phyloP scores from a whole-genome alignment of 352 stramenopile species.

The Globisporangium mamillatum region DNA sequence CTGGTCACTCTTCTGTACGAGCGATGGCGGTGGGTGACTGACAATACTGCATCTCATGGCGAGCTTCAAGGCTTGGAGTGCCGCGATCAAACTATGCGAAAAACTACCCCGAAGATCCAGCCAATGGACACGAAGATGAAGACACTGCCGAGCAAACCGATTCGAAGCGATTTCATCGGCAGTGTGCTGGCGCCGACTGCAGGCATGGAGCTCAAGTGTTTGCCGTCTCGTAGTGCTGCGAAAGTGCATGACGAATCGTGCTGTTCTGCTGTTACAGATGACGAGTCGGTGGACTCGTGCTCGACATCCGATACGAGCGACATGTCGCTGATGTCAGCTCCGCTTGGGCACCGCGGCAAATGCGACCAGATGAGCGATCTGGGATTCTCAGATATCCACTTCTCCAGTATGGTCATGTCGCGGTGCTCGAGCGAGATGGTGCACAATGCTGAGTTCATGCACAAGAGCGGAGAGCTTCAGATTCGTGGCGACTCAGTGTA shows the following conservation, averaged over 20 bases:
- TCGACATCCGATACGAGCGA: constrained; percentile 15
- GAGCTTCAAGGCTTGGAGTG: not conserved
- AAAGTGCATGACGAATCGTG: constrained; percentile 5
- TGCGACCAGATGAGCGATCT: not conserved
- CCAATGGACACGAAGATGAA: not conserved
- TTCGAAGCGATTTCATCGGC: not conserved
- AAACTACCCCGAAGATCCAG: not conserved
- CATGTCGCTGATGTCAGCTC: not conserved
- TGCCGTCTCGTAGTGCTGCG: not conserved
- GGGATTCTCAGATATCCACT: constrained; percentile 11
- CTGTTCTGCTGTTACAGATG: constrained; percentile 3
- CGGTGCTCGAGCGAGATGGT: constrained; percentile 19
- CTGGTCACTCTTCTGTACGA: constrained; percentile 15
- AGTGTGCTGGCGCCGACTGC: not conserved
- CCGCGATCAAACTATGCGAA: not conserved
- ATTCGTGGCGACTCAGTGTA: constrained; percentile 25
- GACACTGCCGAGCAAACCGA: not conserved
- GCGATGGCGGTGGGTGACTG: not conserved
- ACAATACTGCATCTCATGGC: not conserved
- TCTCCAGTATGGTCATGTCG: constrained; percentile 27
- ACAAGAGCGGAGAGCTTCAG: constrained; percentile 24
- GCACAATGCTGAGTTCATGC: constrained; percentile 19
- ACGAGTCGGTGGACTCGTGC: constrained; percentile 14
- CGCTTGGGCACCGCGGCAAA: not conserved
- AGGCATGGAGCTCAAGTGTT: constrained; percentile 5